Evolutionary conservation across 352 stramenopile species (phyloP), one percentile per base, ranked within the genome.

Genomic region (Globisporangium uncinulatum): DNA sequence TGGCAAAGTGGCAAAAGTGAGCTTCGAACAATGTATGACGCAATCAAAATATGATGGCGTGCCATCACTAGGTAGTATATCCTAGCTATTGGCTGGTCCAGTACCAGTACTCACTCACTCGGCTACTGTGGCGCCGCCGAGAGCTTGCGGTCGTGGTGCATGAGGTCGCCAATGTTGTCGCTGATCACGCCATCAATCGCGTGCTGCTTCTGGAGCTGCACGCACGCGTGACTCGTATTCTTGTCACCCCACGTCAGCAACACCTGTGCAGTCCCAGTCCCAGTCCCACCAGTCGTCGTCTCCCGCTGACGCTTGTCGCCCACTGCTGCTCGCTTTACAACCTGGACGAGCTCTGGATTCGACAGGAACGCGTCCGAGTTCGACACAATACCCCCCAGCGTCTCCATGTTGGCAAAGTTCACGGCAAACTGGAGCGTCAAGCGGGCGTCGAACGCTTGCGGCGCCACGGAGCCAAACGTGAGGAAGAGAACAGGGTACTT

Each of bases 141-240:
- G 41, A 79, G 49, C 56, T 70, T 84, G 45, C 68, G 66, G 65
- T 79, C 74, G 29, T 73, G 57, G 29, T 71, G 77, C n/a, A 72
- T 75, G 63, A 93, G 72, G 61, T 93, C 83, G 54, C 78, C 74
- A 53, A 90, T 79, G 59, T 93, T 93, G 62, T 93, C 81, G 58
- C 80, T 91, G 61, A 93, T 93, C 19, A 93, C 69, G 13, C 74
- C 83, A 55, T 91, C 81, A n/a, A 93, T 56, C 5, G 56, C 79
- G 43, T 81, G 62, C 51, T 71, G 75, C 51, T 91, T 89, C 49
- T 93, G 83, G 5, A 76, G 58, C 59, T 91, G 79, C 44, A 90
- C 79, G 59, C 71, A 71, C 59, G 70, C 72, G 60, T 87, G 70
- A 57, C 69, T 86, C n/a, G 79, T 91, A 66, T 91, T 93, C 47